Evolutionary conservation across 495 filamentous ascomycete genomes (phyloP).

Genomic region (Penicillium egyptiacum): DNA sequence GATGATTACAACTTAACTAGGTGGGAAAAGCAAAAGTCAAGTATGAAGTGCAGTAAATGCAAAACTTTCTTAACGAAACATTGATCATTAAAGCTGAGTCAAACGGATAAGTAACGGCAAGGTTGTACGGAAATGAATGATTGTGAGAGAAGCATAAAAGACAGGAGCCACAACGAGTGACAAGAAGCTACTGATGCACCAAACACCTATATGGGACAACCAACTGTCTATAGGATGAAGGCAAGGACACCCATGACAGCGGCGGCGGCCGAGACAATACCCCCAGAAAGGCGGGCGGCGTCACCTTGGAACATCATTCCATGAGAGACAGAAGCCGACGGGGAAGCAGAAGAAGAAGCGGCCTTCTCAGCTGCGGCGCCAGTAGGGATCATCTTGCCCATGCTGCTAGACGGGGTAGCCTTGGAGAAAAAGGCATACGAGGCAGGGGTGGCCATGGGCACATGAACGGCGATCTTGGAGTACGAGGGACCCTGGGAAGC

Average conservation of each 20-base stretch:
- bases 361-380: constrained; percentile 5
- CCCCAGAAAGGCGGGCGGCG: constrained; percentile 29
- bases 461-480: constrained; percentile 36
- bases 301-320: constrained; percentile 31
- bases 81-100: constrained; percentile 17
- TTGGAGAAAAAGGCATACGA: constrained; percentile 12
- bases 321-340: constrained; percentile 18
- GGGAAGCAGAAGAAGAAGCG: constrained; percentile 2
- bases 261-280: constrained; percentile 28
- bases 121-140: constrained; percentile 11
- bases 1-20: not conserved
- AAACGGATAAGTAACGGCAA: constrained; percentile 13
- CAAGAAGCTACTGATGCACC: not conserved
- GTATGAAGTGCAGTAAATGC: not conserved
- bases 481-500: constrained; percentile 20
- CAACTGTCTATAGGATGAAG: constrained; percentile 30
- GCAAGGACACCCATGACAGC: constrained; percentile 37
- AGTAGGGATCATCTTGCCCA: constrained; percentile 13
- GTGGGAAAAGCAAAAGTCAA: not conserved
- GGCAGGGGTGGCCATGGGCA: constrained; percentile 25
- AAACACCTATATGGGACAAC: not conserved
- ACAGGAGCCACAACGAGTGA: constrained; percentile 9
- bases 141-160: not conserved
- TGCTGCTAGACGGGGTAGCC: constrained; percentile 14
- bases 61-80: constrained; percentile 9